Percentiles rank a stretch among this genome's conserved stretches.
Conservation (phyloP, 805 yeast species). For the Starmerella riodocensis region DNA sequence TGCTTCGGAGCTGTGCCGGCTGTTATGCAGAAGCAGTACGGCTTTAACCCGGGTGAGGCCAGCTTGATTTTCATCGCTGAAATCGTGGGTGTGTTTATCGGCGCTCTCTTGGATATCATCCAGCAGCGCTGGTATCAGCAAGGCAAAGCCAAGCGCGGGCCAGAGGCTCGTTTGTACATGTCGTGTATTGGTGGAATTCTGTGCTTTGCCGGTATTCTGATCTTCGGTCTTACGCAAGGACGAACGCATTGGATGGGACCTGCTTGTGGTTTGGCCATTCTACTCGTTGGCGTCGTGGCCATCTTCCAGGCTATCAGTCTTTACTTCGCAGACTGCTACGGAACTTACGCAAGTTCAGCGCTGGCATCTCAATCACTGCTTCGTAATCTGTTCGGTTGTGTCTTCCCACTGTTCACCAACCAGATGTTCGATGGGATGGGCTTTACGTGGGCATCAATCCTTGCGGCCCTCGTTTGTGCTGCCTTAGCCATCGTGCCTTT, state of each 20-base stretch:
- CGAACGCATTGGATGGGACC: conserved; percentile 17
- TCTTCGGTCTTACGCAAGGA: conserved; percentile 14
- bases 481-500: conserved; percentile 13
- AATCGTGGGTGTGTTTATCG: conserved; percentile 45
- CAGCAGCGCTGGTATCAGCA: conserved; percentile 27
- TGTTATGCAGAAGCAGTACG: conserved; percentile 40
- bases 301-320: conserved; percentile 32
- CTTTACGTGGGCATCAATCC: conserved; percentile 40
- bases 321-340: conserved; percentile 16
- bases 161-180: conserved; percentile 44
- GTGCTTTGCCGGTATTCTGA: conserved; percentile 13
- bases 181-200: conserved; percentile 41
- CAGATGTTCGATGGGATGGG: conserved; percentile 58
- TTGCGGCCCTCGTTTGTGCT: conserved; percentile 29
- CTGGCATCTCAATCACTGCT: conserved; percentile 73
- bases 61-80: conserved; percentile 55
- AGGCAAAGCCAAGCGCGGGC: conserved; percentile 39
- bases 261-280: conserved; percentile 28
- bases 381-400: conserved; percentile 60
- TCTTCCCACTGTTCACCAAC: conserved; percentile 70
- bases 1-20: conserved; percentile 54
- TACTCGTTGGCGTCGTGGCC: conserved; percentile 26
- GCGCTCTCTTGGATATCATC: conserved; percentile 22
- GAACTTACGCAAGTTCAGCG: conserved; percentile 55
- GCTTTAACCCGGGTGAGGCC: conserved; percentile 38